These are phyloP conservation scores for Fusarium liriodendri DNA, from an alignment of 2,329 filamentous ascomycete genomes.

Conservation along the genomic window DNA sequence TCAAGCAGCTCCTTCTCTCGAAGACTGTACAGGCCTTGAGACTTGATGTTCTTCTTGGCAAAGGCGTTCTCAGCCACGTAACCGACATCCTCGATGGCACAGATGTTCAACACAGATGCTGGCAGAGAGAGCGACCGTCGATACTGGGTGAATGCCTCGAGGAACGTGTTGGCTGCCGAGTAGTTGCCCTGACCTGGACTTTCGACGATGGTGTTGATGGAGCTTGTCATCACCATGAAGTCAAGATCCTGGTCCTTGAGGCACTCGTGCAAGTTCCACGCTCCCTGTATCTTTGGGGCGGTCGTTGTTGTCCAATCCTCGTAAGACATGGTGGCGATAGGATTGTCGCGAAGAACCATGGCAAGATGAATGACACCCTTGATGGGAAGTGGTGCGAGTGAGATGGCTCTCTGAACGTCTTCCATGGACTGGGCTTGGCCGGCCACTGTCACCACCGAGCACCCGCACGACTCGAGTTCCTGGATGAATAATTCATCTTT, in stretches of 20 bases:
- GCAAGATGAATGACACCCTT: not conserved
- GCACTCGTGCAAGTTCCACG: not conserved
- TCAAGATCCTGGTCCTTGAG: not conserved
- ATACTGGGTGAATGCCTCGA: constrained; percentile 3
- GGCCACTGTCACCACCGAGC: not conserved
- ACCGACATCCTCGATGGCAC: not conserved
- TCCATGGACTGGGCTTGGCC: not conserved
- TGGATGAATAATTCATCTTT: not conserved
- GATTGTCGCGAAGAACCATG: constrained; percentile 7
- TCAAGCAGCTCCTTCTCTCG: not conserved
- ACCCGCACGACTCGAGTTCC: not conserved
- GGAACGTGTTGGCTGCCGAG: constrained; percentile 1
- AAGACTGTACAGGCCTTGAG: not conserved
- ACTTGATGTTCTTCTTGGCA: constrained; percentile 2
- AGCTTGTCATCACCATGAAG: not conserved
- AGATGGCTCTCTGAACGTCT: not conserved
- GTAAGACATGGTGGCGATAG: not conserved
- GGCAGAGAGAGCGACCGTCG: not conserved
- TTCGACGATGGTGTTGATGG: not conserved
- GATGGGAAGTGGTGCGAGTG: not conserved
- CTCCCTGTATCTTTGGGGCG: not conserved
- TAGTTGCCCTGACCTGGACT: constrained; percentile 2
- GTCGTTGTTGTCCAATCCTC: not conserved
- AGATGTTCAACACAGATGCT: not conserved
- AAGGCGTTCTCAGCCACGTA: not conserved